phyloP scores from a whole-genome alignment of 805 yeast genomes.

The Cyberlindnera sargentensis region DNA sequence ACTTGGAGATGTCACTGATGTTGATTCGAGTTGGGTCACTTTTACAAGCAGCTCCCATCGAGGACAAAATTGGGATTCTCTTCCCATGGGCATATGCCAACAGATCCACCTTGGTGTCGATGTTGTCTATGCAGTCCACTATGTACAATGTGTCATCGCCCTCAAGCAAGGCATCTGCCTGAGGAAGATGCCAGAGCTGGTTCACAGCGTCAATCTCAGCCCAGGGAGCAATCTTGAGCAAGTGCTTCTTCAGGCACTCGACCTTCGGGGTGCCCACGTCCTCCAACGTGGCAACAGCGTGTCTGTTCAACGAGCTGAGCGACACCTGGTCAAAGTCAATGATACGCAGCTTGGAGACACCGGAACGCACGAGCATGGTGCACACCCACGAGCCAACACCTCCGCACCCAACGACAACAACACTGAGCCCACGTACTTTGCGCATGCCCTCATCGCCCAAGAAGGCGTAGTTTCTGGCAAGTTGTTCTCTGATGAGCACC shows the following conservation, averaged over 20 bases:
- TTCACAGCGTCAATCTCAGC: constrained; percentile 69
- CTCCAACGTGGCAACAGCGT: constrained; percentile 82
- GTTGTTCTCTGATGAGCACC: constrained; percentile 79
- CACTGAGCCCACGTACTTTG: constrained; percentile 59
- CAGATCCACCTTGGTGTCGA: constrained; percentile 93
- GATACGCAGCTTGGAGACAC: constrained; percentile 69
- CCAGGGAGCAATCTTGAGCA: constrained; percentile 89
- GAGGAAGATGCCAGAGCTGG: constrained; percentile 66
- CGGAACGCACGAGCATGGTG: constrained; percentile 87
- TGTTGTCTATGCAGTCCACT: constrained; percentile 94
- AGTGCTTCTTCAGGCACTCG: constrained; percentile 62
- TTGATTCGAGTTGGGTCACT: constrained; percentile 91
- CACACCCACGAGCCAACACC: constrained; percentile 98
- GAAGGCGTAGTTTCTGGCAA: constrained; percentile 91
- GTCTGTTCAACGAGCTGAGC: constrained; percentile 84
- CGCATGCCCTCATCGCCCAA: constrained; percentile 79
- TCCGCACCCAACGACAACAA: constrained; percentile 89
- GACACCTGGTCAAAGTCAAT: constrained; percentile 97
- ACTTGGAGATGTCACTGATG: constrained; percentile 78
- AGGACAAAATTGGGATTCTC: constrained; percentile 64
- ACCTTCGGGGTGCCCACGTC: constrained; percentile 96
- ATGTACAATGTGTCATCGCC: constrained; percentile 64
- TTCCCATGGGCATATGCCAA: constrained; percentile 62
- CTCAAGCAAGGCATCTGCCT: constrained; percentile 54
- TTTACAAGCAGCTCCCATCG: constrained; percentile 97